Evolutionary conservation across 331 rosid species (phyloP).

Genomic region (Quercus tomentella): DNA sequence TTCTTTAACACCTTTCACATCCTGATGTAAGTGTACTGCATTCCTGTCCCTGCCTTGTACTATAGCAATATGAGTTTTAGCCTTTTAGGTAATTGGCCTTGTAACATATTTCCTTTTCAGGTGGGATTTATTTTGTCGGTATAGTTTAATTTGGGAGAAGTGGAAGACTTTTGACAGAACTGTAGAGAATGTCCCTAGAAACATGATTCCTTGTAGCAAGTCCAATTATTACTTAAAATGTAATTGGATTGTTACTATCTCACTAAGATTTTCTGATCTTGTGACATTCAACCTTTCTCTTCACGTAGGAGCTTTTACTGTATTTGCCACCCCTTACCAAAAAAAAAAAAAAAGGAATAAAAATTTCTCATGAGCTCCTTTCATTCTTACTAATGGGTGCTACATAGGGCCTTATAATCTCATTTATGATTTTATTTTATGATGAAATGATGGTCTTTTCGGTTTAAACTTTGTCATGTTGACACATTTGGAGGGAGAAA

Average conservation of each 20-base stretch:
- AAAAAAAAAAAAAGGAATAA: too few species aligned
- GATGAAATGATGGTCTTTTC: neutral
- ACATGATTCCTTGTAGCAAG: neutral
- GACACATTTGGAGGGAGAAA: neutral
- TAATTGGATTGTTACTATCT: neutral
- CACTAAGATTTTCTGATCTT: too few species aligned
- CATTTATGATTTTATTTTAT: neutral
- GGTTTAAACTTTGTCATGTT: neutral
- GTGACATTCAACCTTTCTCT: too few species aligned
- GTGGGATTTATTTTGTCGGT: neutral
- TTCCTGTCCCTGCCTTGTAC: too few species aligned
- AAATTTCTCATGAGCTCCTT: too few species aligned
- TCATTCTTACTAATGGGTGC: neutral
- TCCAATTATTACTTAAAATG: neutral
- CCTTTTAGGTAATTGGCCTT: neutral
- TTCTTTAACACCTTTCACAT: neutral
- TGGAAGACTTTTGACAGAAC: neutral
- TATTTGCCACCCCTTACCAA: too few species aligned
- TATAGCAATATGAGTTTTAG: neutral
- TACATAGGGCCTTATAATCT: neutral
- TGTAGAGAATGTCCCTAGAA: neutral
- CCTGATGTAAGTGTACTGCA: too few species aligned
- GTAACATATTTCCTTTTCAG: neutral
- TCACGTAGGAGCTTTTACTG: too few species aligned
- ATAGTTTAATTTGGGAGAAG: neutral